Evolutionary conservation across 2,329 filamentous ascomycete genomes (phyloP), one percentile per base, ranked within the genome.

Genomic region (Fusarium mangiferae): DNA sequence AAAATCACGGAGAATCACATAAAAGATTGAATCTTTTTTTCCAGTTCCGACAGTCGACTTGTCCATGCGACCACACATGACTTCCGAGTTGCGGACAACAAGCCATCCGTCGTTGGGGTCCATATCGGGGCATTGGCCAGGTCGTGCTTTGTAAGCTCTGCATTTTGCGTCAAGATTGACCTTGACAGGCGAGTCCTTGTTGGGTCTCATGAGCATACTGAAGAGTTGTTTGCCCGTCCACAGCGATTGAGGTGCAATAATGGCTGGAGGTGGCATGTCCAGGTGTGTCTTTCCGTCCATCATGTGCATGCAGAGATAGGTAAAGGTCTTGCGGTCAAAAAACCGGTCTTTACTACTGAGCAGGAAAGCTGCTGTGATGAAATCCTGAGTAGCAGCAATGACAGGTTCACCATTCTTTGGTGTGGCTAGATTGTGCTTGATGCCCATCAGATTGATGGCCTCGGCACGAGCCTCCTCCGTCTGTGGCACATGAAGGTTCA

Each of bases 371-470:
- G 95, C 95, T 33, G 96, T 98, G 78, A 99, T 98, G 84, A 99
- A 99, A 87, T 99, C 96, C 80, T 99, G 96, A 36, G 97, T 99
- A n/a, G 96, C 96, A 24, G 95, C 95, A 84, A 99, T 98, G 78
- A 99, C 97, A 4, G 96, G 96, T 77, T 98, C 96, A 80, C 96
- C 96, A 84, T 98, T 98, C 83, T 98, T 98, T 2, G 96, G 96
- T 0, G 96, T 99, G 7, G 93, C 93, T 66, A 99, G 84, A 81
- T 99, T 99, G 86, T 98, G 91, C 84, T 98, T 98, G 63, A 99
- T 95, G 46, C 96, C 96, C 96, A 99, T 99, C 54, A 99, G 85
- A 75, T 96, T 95, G 78, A 97, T 97, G 2, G 96, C 96, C 83
- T 99, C 96, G 6, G 96, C 94, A 65, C 96, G 90, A 17, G 96